These are phyloP conservation scores for Cystobasidium slooffiae DNA, from an alignment of 1,284 basidiomycete species.

Conservation along the genomic window DNA sequence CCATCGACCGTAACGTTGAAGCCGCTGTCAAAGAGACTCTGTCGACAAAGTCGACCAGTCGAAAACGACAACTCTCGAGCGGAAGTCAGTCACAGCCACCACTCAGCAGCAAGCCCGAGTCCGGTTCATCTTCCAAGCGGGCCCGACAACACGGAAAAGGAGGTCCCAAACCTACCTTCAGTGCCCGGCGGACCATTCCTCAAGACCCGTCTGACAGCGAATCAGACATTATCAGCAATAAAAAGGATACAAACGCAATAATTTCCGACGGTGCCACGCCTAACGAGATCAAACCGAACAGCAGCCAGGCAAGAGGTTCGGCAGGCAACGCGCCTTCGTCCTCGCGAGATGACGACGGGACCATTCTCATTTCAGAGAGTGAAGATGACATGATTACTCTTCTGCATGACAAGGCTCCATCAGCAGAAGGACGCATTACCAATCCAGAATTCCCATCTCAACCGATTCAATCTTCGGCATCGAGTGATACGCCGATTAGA, in stretches of 20 bases:
- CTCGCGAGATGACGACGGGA: neutral
- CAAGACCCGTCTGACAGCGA: no score
- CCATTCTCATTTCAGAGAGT: neutral
- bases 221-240: no score
- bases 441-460: neutral
- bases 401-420: neutral
- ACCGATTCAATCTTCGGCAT: neutral
- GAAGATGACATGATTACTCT: neutral
- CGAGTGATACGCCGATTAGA: no score
- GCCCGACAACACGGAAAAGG: neutral
- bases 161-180: no score
- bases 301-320: no score
- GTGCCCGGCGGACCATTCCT: no score
- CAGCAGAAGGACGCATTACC: no score
- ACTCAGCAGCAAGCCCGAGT: neutral
- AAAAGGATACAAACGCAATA: no score
- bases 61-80: neutral
- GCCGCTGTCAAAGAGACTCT: neutral
- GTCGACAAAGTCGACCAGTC: neutral
- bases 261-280: no score
- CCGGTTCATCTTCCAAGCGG: neutral
- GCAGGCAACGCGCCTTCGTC: neutral
- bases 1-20: no score
- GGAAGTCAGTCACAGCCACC: neutral
- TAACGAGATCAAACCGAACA: no score